A percentile compares a stretch with the other conserved stretches of the same genome.
phyloP scores from a whole-genome alignment of 192 early-diverging fungal species.

The Rhizophagus prolifer region DNA sequence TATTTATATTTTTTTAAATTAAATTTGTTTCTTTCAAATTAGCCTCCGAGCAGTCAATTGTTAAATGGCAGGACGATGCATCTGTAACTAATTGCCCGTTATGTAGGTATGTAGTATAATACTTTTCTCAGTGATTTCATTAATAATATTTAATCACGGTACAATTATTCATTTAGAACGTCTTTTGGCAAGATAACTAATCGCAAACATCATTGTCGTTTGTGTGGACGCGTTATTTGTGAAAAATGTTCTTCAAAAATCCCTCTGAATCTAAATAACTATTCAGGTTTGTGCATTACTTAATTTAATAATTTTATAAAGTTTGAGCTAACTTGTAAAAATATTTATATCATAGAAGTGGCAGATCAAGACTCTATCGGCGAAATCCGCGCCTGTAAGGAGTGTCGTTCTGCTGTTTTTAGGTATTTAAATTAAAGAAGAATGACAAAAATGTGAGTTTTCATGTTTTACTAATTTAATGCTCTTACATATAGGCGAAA shows the following conservation, averaged over 20 bases:
- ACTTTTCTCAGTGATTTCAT: no score
- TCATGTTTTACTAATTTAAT: background rate
- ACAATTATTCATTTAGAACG: slow-evolving; percentile 26
- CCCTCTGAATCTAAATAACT: slow-evolving; percentile 44
- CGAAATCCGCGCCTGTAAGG: slow-evolving; percentile 56
- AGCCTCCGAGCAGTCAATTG: slow-evolving; percentile 43
- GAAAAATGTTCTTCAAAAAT: slow-evolving; percentile 55
- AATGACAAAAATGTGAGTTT: background rate
- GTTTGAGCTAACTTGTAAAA: background rate
- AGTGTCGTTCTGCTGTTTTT: slow-evolving; percentile 58
- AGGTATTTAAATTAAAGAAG: slow-evolving; percentile 31
- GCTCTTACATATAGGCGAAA: slow-evolving; percentile 35
- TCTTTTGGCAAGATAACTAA: slow-evolving; percentile 54
- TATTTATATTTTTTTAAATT: background rate
- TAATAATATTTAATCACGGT: background rate
- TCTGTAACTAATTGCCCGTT: slow-evolving; percentile 40
- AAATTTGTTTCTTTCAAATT: background rate
- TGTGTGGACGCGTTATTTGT: slow-evolving; percentile 69
- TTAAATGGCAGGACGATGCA: slow-evolving; percentile 53
- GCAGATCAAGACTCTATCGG: slow-evolving; percentile 50
- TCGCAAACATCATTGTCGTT: slow-evolving; percentile 71
- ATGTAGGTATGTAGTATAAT: slow-evolving; percentile 40
- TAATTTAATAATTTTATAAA: background rate
- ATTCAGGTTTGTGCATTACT: slow-evolving; percentile 35
- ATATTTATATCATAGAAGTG: slow-evolving; percentile 31